These are phyloP conservation scores for Astraeus odoratus DNA, from an alignment of 768 basidiomycete species.

Conservation along the genomic window DNA sequence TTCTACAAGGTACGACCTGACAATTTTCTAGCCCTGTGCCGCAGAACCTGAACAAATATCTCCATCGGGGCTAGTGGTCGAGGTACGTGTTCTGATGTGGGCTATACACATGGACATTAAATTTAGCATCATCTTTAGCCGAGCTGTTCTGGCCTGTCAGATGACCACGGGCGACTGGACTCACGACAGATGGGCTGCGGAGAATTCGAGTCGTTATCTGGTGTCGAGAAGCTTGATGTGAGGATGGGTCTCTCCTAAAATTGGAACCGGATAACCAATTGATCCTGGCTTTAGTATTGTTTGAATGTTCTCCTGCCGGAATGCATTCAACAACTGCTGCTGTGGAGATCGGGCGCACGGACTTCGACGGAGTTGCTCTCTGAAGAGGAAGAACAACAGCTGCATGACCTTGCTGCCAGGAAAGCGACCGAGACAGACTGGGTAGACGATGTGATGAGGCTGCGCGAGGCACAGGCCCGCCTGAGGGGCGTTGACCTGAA, in stretches of 20 bases:
- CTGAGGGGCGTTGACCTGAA: constrained; percentile 28
- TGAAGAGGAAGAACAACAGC: constrained; percentile 44
- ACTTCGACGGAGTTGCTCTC: constrained; percentile 42
- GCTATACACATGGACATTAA: not conserved
- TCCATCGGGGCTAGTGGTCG: not conserved
- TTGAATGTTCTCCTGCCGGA: constrained; percentile 66
- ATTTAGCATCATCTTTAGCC: constrained; percentile 7
- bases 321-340: constrained; percentile 61
- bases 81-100: constrained; percentile 10
- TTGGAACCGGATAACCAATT: not conserved
- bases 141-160: constrained; percentile 16
- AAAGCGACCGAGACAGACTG: constrained; percentile 55
- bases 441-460: constrained; percentile 53
- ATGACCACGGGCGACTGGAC: constrained; percentile 7
- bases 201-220: constrained; percentile 38
- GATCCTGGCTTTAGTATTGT: constrained; percentile 56
- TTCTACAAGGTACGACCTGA: constrained; percentile 15
- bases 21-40: constrained; percentile 17
- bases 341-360: constrained; percentile 64
- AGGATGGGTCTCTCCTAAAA: constrained; percentile 11
- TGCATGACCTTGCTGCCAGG: constrained; percentile 44
- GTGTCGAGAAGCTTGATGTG: constrained; percentile 47
- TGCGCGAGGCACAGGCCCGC: constrained; percentile 33
- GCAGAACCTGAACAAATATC: constrained; percentile 20
- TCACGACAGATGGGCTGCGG: constrained; percentile 16